A percentile compares a stretch with the other conserved stretches of the same genome.
phyloP scores from a whole-genome alignment of 192 early-diverging fungal species.

The Rhizophagus clarus region DNA sequence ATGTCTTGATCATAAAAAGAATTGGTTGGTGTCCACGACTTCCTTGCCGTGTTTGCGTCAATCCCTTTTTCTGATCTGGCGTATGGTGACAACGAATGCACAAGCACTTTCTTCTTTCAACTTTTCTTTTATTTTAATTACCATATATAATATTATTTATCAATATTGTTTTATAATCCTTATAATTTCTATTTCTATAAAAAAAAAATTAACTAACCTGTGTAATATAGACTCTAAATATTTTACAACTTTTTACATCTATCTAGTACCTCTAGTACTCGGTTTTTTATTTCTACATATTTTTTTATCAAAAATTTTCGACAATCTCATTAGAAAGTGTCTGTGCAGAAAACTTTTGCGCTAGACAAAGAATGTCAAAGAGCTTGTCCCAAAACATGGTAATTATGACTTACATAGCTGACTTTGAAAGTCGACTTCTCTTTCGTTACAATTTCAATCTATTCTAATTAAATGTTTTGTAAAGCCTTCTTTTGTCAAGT shows the following conservation, averaged over 20 bases:
- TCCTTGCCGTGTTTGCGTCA: neutral
- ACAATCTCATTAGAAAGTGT: neutral
- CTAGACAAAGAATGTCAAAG: conserved; percentile 12
- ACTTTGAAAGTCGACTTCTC: neutral
- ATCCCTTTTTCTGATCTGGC: neutral
- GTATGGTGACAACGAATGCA: neutral
- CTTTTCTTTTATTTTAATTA: neutral
- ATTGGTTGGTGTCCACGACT: neutral
- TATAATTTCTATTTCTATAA: neutral
- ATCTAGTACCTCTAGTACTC: neutral
- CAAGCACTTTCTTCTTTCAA: neutral
- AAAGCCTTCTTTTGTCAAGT: conserved; percentile 21
- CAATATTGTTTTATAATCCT: neutral
- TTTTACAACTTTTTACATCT: neutral
- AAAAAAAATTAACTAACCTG: neutral
- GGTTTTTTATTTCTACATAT: neutral
- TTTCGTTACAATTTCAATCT: neutral
- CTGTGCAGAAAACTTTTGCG: neutral
- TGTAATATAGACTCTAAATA: neutral
- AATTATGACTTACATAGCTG: neutral
- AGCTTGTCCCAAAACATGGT: conserved; percentile 13
- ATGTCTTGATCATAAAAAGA: conserved; percentile 1
- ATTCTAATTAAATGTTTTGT: neutral
- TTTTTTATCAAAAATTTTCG: neutral
- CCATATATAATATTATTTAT: neutral